phyloP scores from a whole-genome alignment of 768 basidiomycete species.

The Tricholoma hemisulphureum region DNA sequence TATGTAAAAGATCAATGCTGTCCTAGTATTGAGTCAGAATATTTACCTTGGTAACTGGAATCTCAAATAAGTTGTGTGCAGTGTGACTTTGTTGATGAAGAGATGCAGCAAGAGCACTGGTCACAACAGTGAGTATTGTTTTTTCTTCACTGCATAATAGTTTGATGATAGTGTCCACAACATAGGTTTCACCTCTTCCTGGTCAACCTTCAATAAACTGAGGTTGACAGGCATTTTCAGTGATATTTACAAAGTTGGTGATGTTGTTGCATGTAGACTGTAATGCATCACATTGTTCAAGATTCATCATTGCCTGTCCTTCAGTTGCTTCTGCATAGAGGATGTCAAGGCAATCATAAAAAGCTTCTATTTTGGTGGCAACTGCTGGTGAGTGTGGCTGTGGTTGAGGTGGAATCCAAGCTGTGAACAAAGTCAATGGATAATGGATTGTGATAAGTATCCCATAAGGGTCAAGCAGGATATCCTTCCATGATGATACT shows the following conservation, averaged over 20 bases:
- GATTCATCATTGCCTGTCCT: neutral
- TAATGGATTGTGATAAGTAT: neutral
- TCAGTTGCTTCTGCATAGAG: neutral
- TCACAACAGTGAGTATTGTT: constrained; percentile 6
- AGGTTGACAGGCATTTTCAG: neutral
- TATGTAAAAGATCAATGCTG: neutral
- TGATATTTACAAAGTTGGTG: neutral
- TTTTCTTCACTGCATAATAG: neutral
- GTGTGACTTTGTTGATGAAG: constrained; percentile 7
- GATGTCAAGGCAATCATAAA: neutral
- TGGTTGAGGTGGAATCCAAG: neutral
- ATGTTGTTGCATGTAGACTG: neutral
- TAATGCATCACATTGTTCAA: neutral
- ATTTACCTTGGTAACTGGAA: constrained; percentile 6
- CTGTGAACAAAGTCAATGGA: neutral
- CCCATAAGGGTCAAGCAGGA: neutral
- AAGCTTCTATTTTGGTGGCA: neutral
- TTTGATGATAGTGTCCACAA: neutral
- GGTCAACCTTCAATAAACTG: neutral
- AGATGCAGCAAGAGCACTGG: constrained; percentile 7
- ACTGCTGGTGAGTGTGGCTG: neutral
- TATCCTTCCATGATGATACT: neutral
- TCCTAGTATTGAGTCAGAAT: neutral
- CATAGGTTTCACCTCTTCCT: neutral
- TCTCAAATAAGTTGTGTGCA: constrained; percentile 8